These are phyloP conservation scores for Blumeriella jaapii DNA, from an alignment of 2,329 filamentous ascomycete genomes.

Conservation along the genomic window DNA sequence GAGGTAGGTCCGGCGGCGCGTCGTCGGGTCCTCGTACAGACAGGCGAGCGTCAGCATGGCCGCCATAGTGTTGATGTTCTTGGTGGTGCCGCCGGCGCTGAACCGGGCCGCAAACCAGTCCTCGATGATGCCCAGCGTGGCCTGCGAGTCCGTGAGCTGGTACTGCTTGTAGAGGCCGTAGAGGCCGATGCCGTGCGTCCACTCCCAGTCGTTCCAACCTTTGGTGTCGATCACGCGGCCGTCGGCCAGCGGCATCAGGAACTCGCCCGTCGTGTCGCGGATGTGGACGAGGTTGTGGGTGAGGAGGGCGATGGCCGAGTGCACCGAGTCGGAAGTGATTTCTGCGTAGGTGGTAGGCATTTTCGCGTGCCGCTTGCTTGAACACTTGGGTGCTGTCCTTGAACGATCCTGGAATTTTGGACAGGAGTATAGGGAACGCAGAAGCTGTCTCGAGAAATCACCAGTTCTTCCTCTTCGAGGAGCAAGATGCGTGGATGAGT, in stretches of 20 bases:
- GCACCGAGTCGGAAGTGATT: conserved; percentile 3
- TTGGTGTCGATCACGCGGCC: conserved; percentile 61
- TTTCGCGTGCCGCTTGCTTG: neutral
- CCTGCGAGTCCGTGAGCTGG: conserved; percentile 51
- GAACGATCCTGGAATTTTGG: too few relatives aligned
- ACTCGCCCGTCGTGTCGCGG: conserved; percentile 61
- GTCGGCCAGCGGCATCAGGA: conserved; percentile 58
- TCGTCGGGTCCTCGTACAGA: conserved; percentile 72
- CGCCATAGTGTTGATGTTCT: conserved; percentile 81
- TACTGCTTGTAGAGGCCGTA: conserved; percentile 79
- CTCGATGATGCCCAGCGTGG: conserved; percentile 54
- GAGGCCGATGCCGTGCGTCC: conserved; percentile 69
- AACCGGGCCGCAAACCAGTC: conserved; percentile 61
- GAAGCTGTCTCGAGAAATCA: too few relatives aligned
- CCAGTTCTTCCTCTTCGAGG: too few relatives aligned
- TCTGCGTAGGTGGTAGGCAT: conserved; percentile 6
- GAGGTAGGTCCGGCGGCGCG: conserved; percentile 53
- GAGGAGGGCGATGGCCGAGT: conserved; percentile 6
- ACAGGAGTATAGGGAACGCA: too few relatives aligned
- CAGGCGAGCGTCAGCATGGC: conserved; percentile 65
- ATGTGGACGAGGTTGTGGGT: conserved; percentile 51
- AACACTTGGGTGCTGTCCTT: too few relatives aligned
- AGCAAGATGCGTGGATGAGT: too few relatives aligned
- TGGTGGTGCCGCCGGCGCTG: conserved; percentile 46
- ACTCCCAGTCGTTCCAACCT: conserved; percentile 75